Conservation (phyloP, 164 flowering plant species). For the Nymphaea colorata region DNA sequence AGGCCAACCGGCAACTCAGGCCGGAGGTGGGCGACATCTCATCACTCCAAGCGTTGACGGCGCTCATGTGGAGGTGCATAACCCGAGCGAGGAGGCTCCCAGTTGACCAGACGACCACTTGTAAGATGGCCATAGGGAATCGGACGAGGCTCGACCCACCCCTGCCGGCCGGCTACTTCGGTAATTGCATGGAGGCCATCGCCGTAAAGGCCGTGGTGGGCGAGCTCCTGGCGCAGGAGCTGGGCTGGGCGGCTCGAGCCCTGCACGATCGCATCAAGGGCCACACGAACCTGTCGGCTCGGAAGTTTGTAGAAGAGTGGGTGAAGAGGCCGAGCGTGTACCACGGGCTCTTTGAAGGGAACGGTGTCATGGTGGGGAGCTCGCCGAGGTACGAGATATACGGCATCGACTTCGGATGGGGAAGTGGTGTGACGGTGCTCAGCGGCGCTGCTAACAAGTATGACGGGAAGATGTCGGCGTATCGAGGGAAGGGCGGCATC, state of each 20-base stretch:
- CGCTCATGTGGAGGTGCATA: constrained; percentile 7
- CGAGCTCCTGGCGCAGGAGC: background rate
- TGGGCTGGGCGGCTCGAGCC: constrained; percentile 5
- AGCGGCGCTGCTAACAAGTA: constrained; percentile 1
- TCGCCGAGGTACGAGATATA: constrained; percentile 4
- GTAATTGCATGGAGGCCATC: constrained; percentile 21
- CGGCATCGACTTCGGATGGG: constrained; percentile 6
- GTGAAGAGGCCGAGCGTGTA: background rate
- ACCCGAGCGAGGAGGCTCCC: constrained; percentile 7
- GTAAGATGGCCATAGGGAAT: constrained; percentile 21
- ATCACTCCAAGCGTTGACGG: constrained; percentile 8
- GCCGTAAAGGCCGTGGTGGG: background rate
- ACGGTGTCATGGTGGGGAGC: background rate
- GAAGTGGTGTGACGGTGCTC: background rate
- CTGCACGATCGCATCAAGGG: background rate
- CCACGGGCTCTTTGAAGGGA: background rate
- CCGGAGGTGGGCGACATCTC: constrained; percentile 2
- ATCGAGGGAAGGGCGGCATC: constrained; percentile 1
- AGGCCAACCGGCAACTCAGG: constrained; percentile 5
- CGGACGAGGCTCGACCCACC: constrained; percentile 31
- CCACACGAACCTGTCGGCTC: background rate
- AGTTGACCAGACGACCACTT: constrained; percentile 18
- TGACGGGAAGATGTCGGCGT: background rate
- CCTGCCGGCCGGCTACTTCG: constrained; percentile 25
- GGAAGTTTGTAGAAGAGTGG: background rate